Conservation (phyloP, 495 filamentous ascomycete species). For the Aspergillus conjunctus region DNA sequence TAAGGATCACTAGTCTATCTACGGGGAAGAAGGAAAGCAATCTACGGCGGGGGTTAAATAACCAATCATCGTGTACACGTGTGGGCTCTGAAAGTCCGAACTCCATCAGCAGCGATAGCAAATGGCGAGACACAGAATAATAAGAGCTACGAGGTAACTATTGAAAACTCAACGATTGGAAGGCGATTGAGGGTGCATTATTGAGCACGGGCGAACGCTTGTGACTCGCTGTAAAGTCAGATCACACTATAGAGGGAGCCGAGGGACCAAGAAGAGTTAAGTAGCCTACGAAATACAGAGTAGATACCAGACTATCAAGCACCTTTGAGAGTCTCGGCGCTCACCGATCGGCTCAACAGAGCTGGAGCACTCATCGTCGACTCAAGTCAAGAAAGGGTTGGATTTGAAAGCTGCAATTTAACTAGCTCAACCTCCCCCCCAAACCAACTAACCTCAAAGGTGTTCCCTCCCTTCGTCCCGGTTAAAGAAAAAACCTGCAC, state of each 20-base stretch:
- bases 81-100: not conserved
- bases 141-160: no score
- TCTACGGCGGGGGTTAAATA: not conserved
- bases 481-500: constrained; percentile 19
- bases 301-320: constrained; percentile 15
- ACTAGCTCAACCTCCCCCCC: not conserved
- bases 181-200: no score
- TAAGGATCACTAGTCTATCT: not conserved
- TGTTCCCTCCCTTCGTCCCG: constrained; percentile 1
- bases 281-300: constrained; percentile 6
- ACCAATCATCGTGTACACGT: not conserved
- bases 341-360: constrained; percentile 11
- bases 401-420: not conserved
- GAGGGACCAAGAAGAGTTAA: not conserved
- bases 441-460: constrained; percentile 2
- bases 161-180: no score
- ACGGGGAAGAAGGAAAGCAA: not conserved
- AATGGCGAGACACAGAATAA: not conserved
- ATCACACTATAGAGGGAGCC: not conserved
- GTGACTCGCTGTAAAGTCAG: not conserved
- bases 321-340: constrained; percentile 3
- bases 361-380: not conserved
- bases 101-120: not conserved
- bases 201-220: not conserved
- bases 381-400: not conserved